Evolutionary conservation across 805 yeast species (phyloP).

Genomic region (Metschnikowia orientalis): DNA sequence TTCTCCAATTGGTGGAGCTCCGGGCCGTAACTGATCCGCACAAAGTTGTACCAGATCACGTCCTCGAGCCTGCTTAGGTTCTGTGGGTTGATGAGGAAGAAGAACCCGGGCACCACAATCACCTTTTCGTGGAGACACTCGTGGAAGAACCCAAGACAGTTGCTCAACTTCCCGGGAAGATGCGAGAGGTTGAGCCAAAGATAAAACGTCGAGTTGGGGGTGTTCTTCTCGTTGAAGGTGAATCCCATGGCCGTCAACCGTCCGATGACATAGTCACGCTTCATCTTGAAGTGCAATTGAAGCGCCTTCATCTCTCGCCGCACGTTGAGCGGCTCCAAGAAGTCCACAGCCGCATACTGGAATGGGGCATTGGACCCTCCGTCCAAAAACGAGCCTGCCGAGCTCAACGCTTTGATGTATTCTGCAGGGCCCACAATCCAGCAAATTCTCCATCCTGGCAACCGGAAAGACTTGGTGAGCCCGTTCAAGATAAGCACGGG

Average conservation of each 20-base stretch:
- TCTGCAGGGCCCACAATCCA: slow-evolving; percentile 63
- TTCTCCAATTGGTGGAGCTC: slow-evolving; percentile 45
- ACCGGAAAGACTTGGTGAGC: slow-evolving; percentile 54
- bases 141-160: slow-evolving; percentile 59
- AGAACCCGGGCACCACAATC: slow-evolving; percentile 59
- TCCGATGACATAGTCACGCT: slow-evolving; percentile 50
- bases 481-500: slow-evolving; percentile 60
- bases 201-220: slow-evolving; percentile 57
- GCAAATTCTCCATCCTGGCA: slow-evolving; percentile 63
- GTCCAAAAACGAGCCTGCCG: slow-evolving; percentile 57
- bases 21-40: slow-evolving; percentile 58
- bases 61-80: slow-evolving; percentile 46
- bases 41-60: slow-evolving; percentile 56
- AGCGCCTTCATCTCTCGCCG: slow-evolving; percentile 52
- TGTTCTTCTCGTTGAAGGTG: slow-evolving; percentile 37
- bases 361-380: slow-evolving; percentile 62
- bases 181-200: slow-evolving; percentile 55
- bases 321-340: slow-evolving; percentile 49
- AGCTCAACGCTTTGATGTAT: slow-evolving; percentile 49
- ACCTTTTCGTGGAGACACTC: slow-evolving; percentile 58
- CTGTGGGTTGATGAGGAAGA: slow-evolving; percentile 56
- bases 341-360: slow-evolving; percentile 55
- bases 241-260: slow-evolving; percentile 53
- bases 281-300: slow-evolving; percentile 52
- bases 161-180: slow-evolving; percentile 52